phyloP scores from a whole-genome alignment of 1,284 basidiomycete genomes.

The Coniferiporia sulphurascens region DNA sequence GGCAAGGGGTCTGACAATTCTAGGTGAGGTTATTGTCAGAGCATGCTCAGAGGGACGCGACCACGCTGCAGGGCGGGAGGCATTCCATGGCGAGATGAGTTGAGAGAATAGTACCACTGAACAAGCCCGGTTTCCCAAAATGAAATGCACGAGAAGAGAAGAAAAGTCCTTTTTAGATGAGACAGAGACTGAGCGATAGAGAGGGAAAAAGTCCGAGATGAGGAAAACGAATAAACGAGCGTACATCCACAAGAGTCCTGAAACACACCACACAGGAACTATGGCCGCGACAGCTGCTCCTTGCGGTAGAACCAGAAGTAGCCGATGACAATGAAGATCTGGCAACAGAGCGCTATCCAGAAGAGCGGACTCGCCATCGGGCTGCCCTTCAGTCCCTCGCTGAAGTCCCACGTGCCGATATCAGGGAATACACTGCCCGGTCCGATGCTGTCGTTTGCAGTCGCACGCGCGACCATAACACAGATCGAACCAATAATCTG shows the following conservation, averaged over 20 bases:
- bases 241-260: not conserved
- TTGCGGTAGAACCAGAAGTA: slow-evolving; percentile 95
- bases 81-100: not conserved
- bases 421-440: slow-evolving; percentile 91
- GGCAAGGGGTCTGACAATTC: no score
- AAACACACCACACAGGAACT: not conserved
- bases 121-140: not conserved
- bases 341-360: slow-evolving; percentile 81
- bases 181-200: not conserved
- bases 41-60: not conserved
- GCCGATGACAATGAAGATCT: slow-evolving; percentile 80
- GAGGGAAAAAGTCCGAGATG: not conserved
- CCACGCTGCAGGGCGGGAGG: not conserved
- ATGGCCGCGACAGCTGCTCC: slow-evolving; percentile 54
- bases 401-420: slow-evolving; percentile 81
- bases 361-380: slow-evolving; percentile 79
- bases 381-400: slow-evolving; percentile 61
- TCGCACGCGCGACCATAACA: slow-evolving; percentile 82
- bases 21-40: not conserved
- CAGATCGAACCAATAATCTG: slow-evolving; percentile 79
- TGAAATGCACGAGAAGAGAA: not conserved
- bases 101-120: not conserved
- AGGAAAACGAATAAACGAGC: not conserved
- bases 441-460: slow-evolving; percentile 79
- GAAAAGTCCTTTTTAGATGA: not conserved